These are phyloP conservation scores for Haplographium delicatum DNA, from an alignment of 495 filamentous ascomycete species.

Conservation along the genomic window DNA sequence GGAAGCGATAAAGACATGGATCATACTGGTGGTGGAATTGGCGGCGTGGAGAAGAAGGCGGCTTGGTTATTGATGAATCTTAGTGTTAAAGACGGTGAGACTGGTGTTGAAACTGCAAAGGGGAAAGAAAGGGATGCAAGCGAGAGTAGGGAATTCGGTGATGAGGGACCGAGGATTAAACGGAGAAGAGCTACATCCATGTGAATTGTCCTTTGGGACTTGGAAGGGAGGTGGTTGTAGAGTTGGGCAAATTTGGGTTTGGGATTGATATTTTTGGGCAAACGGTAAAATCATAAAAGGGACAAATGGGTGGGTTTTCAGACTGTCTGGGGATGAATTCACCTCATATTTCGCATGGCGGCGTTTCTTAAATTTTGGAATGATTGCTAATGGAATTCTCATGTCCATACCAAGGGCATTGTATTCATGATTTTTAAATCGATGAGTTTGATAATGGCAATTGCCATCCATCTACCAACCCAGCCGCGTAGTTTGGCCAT, in stretches of 20 bases:
- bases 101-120: conserved; percentile 11
- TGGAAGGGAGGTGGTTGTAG: neutral
- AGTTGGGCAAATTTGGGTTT: neutral
- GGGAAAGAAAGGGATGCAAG: conserved; percentile 4
- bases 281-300: no score
- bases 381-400: no score
- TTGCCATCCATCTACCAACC: no score
- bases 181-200: conserved; percentile 33
- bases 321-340: conserved; percentile 5
- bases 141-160: neutral
- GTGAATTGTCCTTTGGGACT: conserved; percentile 18
- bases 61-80: conserved; percentile 53
- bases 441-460: no score
- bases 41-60: conserved; percentile 44
- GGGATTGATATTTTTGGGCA: neutral
- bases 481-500: no score
- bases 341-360: neutral
- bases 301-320: conserved; percentile 3
- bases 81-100: conserved; percentile 39
- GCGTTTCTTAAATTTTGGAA: neutral
- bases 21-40: neutral
- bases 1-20: conserved; percentile 10
- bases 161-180: conserved; percentile 26
- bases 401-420: neutral
- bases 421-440: no score